Evolutionary conservation across 257 asterid species (phyloP), one percentile per base, ranked within the genome.

Genomic region (Schizonepeta tenuifolia): DNA sequence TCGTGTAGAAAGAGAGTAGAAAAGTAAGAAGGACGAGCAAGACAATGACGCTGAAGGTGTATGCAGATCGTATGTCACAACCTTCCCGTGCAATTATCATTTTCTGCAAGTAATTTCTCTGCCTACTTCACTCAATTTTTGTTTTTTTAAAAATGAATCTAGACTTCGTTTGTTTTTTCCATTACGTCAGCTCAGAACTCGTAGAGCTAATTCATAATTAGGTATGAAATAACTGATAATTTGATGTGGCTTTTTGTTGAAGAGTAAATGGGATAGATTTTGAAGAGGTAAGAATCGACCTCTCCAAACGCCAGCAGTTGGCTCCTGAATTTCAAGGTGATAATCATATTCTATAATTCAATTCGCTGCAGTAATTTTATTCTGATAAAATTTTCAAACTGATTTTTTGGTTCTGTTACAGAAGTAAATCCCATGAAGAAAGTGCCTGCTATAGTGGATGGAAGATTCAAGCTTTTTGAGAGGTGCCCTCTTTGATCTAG

Each of bases 381-480:
- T 4, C 49, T 0, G 33, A 2, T 58, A 8, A 49, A n/a, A n/a
- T 51, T 3, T 24, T 6, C 51, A 31, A n/a, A 8, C 59, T 54
- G 20, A 24, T 46, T 57, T 9, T 7, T 14, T 65, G 18, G 3
- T 44, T 10, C 49, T 65, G 41, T 68, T 49, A 28, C 87, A 95
- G 99, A 75, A 38, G 74, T 88, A 59, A 95, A 95, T 51, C 96
- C 98, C 69, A 57, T 88, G 93, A 86, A 35, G 79, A 70, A 88
- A 85, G 88, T 95, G 43, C 99, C 99, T 12, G 98, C 96, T 11
- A 87, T 95, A 38, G 87, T 83, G 40, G 96, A 95, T 79, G 99
- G 92, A 79, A 80, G 89, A 69, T 90, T 92, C 79, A 92, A 84
- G 90, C 99, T 95, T 61, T 87, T 70, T 49, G 99, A 95, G 86